These are phyloP conservation scores for Gynochthodes officinalis DNA, from an alignment of 257 asterid species.

Conservation along the genomic window DNA sequence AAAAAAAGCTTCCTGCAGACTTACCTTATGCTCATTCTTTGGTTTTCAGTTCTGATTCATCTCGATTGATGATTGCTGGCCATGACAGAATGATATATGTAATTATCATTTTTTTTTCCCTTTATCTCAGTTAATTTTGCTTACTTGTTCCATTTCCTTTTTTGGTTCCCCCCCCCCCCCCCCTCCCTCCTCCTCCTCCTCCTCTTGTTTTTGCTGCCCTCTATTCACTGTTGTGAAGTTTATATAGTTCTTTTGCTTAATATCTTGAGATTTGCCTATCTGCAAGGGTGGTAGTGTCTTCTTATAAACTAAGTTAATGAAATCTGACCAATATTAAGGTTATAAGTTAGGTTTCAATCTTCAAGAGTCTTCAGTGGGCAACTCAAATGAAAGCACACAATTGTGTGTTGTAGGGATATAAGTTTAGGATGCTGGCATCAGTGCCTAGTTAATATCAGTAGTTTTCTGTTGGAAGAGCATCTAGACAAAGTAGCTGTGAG, in stretches of 20 bases:
- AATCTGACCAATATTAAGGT: background rate
- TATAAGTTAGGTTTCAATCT: background rate
- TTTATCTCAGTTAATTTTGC: conserved; percentile 8
- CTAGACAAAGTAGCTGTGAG: background rate
- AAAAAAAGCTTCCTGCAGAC: conserved; percentile 57
- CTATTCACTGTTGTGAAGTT: background rate
- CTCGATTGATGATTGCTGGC: conserved; percentile 78
- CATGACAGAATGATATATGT: conserved; percentile 80
- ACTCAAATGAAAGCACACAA: background rate
- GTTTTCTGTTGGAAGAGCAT: background rate
- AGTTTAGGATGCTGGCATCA: background rate
- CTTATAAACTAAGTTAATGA: background rate
- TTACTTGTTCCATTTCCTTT: background rate
- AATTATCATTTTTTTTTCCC: conserved; percentile 30
- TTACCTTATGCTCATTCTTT: conserved; percentile 86
- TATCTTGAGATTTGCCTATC: background rate
- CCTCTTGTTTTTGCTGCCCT: background rate
- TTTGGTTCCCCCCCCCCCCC: too few relatives aligned
- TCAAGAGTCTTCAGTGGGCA: background rate
- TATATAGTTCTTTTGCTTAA: background rate
- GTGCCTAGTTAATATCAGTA: background rate
- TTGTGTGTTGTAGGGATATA: too few relatives aligned
- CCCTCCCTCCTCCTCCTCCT: too few relatives aligned
- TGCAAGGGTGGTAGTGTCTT: background rate
- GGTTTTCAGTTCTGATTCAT: conserved; percentile 84